These are phyloP conservation scores for Auxenochlorella pyrenoidosa DNA, from an alignment of 139 green algal genomes.

Conservation along the genomic window DNA sequence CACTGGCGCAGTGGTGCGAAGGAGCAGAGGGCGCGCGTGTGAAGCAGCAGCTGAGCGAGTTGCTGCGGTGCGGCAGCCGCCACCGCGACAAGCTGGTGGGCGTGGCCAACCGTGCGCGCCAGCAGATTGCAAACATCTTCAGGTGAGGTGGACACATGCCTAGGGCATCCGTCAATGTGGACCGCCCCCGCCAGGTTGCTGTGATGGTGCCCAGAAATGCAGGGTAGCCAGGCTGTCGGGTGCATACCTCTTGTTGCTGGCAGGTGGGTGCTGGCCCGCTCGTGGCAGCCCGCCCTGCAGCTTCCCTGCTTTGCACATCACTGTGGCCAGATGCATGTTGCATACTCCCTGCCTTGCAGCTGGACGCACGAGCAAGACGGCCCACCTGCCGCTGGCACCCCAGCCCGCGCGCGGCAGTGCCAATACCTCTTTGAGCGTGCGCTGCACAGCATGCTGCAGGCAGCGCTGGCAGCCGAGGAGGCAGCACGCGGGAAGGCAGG, in stretches of 20 bases:
- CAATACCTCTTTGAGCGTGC: constrained; percentile 17
- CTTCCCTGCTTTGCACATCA: not conserved
- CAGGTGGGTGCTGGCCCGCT: not conserved
- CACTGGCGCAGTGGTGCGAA: not conserved
- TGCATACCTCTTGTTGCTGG: not conserved
- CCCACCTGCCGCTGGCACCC: not conserved
- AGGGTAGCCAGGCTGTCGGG: no score
- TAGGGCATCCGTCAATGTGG: not conserved
- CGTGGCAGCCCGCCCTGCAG: not conserved
- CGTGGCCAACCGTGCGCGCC: constrained; percentile 5
- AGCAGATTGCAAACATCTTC: not conserved
- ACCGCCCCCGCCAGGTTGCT: not conserved
- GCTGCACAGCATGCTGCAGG: constrained; percentile 8
- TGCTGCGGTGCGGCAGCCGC: constrained; percentile 22
- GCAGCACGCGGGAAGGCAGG: not conserved
- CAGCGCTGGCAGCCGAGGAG: not conserved
- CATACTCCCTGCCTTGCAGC: not conserved
- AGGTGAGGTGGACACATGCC: not conserved
- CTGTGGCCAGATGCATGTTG: not conserved
- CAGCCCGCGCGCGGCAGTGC: constrained; percentile 2
- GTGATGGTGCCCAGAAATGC: no score
- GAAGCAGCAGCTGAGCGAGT: constrained; percentile 8
- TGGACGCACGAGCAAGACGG: not conserved
- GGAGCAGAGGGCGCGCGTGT: not conserved
- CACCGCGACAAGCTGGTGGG: not conserved